phyloP scores from a whole-genome alignment of 169 alveolate species.

The Eimeria necatrix region DNA sequence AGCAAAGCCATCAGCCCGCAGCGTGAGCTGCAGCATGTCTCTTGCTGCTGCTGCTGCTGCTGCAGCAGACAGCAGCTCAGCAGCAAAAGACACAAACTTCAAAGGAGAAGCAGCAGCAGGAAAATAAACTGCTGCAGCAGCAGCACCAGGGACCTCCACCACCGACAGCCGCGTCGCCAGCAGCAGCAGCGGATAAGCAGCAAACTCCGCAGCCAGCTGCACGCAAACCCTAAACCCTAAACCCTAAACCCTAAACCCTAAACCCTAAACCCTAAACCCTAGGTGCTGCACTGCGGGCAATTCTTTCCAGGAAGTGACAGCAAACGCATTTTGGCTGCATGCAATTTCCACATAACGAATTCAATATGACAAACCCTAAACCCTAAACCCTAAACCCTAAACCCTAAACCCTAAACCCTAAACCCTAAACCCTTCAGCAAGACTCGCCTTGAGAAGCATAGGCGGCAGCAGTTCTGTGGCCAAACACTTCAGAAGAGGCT shows the following conservation, averaged over 20 bases:
- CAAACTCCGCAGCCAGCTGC: not conserved
- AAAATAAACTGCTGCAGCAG: not conserved
- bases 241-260: not conserved
- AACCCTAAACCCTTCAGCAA: not conserved
- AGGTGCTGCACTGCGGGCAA: not conserved
- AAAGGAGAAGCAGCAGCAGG: not conserved
- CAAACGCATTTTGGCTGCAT: no score
- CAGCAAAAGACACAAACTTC: not conserved
- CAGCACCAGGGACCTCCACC: not conserved
- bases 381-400: not conserved
- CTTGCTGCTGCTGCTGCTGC: not conserved
- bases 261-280: not conserved
- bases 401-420: slow-evolving; percentile 15
- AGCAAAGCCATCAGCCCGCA: not conserved
- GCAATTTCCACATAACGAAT: no score
- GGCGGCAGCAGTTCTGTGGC: not conserved
- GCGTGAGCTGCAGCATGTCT: not conserved
- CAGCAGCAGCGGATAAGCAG: slow-evolving; percentile 53
- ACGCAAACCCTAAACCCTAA: slow-evolving; percentile 21
- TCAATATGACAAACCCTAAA: not conserved
- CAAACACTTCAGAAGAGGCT: not conserved
- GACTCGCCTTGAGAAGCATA: not conserved
- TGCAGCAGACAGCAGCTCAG: not conserved
- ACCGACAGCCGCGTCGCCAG: slow-evolving; percentile 20
- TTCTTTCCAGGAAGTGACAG: no score